Evolutionary conservation across 169 alveolate genomes (phyloP).

Genomic region (Fabrea salina): DNA sequence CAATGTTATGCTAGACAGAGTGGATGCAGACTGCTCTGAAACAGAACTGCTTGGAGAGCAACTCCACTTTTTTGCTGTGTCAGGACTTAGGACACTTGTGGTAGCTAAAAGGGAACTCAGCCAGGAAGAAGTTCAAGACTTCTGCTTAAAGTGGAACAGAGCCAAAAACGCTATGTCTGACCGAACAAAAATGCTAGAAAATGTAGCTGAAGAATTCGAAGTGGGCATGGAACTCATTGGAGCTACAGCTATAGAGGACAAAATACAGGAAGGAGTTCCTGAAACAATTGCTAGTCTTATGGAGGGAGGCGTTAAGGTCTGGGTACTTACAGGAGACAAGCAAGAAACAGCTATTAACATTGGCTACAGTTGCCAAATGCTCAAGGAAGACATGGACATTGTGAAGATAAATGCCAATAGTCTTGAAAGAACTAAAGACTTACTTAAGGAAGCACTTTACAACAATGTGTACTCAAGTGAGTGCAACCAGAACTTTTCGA

Average conservation of each 20-base stretch:
- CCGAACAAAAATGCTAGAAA: not conserved
- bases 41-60: slow-evolving; percentile 41
- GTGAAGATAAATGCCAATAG: not conserved
- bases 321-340: slow-evolving; percentile 91
- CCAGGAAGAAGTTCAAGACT: slow-evolving; percentile 75
- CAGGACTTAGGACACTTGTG: slow-evolving; percentile 92
- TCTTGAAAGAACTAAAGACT: not conserved
- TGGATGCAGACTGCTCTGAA: slow-evolving; percentile 33
- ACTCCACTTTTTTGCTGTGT: slow-evolving; percentile 67
- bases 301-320: slow-evolving; percentile 77
- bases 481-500: too few species aligned
- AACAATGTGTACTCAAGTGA: too few species aligned
- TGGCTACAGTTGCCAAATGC: slow-evolving; percentile 71
- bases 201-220: slow-evolving; percentile 46
- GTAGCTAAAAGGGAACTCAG: slow-evolving; percentile 86
- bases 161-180: slow-evolving; percentile 34
- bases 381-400: slow-evolving; percentile 13
- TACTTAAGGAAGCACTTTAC: slow-evolving; percentile 33
- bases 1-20: slow-evolving; percentile 43
- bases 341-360: slow-evolving; percentile 87
- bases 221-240: slow-evolving; percentile 64
- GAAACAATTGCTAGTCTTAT: slow-evolving; percentile 68
- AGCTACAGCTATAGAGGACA: slow-evolving; percentile 82
- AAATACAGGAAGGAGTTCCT: slow-evolving; percentile 73
- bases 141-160: slow-evolving; percentile 69